Conservation (phyloP, 768 basidiomycete genomes). For the Suillus subluteus region DNA sequence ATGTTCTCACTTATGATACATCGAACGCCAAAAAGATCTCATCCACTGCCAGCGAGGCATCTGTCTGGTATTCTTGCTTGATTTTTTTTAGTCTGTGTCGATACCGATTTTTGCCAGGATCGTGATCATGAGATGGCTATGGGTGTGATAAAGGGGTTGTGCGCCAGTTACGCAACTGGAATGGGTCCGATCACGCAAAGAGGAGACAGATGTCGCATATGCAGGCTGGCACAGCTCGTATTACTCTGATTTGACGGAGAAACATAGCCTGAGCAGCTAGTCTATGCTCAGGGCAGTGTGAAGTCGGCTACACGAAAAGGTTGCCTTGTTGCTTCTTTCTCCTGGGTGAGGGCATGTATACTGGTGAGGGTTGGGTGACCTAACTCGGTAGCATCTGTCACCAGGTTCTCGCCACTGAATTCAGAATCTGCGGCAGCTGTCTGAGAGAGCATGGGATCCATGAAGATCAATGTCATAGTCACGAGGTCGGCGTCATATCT, state of each 20-base stretch:
- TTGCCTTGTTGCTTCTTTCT: conserved; percentile 45
- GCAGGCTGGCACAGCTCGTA: conserved; percentile 40
- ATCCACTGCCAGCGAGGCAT: neutral
- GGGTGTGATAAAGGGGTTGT: neutral
- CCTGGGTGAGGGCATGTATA: conserved; percentile 24
- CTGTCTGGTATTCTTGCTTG: neutral
- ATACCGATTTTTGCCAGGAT: conserved; percentile 8
- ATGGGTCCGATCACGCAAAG: conserved; percentile 15
- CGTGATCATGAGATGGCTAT: neutral
- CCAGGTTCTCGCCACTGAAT: conserved; percentile 17
- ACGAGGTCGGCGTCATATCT: neutral
- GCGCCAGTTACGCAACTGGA: neutral
- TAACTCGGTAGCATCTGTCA: conserved; percentile 2
- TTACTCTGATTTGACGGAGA: conserved; percentile 26
- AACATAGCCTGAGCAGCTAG: conserved; percentile 9
- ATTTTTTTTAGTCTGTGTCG: conserved; percentile 7
- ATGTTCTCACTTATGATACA: neutral
- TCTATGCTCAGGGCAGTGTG: conserved; percentile 10
- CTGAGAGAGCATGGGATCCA: conserved; percentile 62
- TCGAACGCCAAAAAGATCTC: neutral
- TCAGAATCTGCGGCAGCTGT: conserved; percentile 34
- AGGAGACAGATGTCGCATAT: conserved; percentile 31
- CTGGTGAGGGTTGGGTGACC: neutral
- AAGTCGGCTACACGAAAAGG: conserved; percentile 12
- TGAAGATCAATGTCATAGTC: conserved; percentile 40